Conservation (phyloP, 2,329 filamentous ascomycete species). For the Hymenoscyphus albidus region DNA sequence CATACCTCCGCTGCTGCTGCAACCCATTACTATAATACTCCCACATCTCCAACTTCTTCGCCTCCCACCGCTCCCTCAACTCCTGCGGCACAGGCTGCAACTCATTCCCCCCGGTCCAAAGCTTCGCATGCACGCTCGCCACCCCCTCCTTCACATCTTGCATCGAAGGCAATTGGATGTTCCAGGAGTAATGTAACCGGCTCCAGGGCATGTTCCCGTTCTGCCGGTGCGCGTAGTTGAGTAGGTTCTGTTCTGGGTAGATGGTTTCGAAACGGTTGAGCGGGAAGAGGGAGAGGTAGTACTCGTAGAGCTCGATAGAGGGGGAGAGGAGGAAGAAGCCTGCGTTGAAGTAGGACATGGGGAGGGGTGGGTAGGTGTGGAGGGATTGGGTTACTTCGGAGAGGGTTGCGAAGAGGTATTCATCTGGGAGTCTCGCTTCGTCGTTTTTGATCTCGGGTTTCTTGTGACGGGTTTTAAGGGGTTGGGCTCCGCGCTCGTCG, state of each 20-base stretch:
- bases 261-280: slow-evolving; percentile 38
- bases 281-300: slow-evolving; percentile 38
- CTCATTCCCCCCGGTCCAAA: slow-evolving; percentile 32
- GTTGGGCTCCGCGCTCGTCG: slow-evolving; percentile 24
- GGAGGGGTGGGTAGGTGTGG: slow-evolving; percentile 38
- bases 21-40: slow-evolving; percentile 1
- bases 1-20: not conserved
- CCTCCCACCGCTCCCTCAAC: slow-evolving; percentile 18
- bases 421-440: slow-evolving; percentile 33
- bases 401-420: slow-evolving; percentile 36
- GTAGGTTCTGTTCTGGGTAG: slow-evolving; percentile 41
- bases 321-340: slow-evolving; percentile 42
- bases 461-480: too few relatives aligned
- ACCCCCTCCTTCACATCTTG: slow-evolving; percentile 36
- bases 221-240: slow-evolving; percentile 43
- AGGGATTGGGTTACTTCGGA: slow-evolving; percentile 36
- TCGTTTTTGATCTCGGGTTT: slow-evolving; percentile 17
- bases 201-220: slow-evolving; percentile 42
- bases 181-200: slow-evolving; percentile 39
- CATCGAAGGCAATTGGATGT: slow-evolving; percentile 37
- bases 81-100: slow-evolving; percentile 15
- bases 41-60: slow-evolving; percentile 17
- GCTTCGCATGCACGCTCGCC: slow-evolving; percentile 39
- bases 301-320: slow-evolving; percentile 37
- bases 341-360: slow-evolving; percentile 37